Evolutionary conservation across 345 rosid genomes (phyloP), one percentile per base, ranked within the genome.

Genomic region (Brassica juncea): DNA sequence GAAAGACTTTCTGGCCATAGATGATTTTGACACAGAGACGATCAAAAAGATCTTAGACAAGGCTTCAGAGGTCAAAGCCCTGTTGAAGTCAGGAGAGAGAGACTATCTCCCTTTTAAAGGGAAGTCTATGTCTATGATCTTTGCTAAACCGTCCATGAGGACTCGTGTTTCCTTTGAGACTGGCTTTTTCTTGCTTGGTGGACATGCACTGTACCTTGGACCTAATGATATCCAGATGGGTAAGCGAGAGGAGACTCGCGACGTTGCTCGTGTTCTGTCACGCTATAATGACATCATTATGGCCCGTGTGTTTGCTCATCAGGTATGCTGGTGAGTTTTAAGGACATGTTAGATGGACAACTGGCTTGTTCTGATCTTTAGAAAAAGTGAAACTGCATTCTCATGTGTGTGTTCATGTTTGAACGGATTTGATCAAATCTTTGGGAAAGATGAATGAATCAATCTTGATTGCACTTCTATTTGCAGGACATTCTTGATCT

Each of bases 261-360:
- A 95, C 70, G 94, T 93, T 66, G 98, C 99, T 73, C 99, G 98
- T 76, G 98, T 95, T 77, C 81, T 95, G 21, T 88, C 85, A 37
- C 81, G 97, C 80, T 95, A 95, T 75, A 95, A 95, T 82, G 98
- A 95, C 76, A 88, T 95, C 70, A 84, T 95, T 58, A 93, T 95
- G 98, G 98, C 99, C 0, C 97, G 97, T 16, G 92, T 95, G 5
- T 95, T 95, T 85, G 94, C 91, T 85, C 98, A 91, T 91, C 94
- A 93, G 99, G 97, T 93, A 90, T 54, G 21, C 8, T 6, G 9
- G 93, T 89, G 95, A 86, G 89, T 89, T 88, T 75, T 23, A 23
- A 23, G 25, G 25, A 23, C 25, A 23, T 23, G 25, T 23, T 23
- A 23, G 25, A 23, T 23, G 25, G 25, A 23, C 25, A 23, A 23